phyloP scores from a whole-genome alignment of 192 early-diverging fungal genomes.

The Coemansia guatemalensis region DNA sequence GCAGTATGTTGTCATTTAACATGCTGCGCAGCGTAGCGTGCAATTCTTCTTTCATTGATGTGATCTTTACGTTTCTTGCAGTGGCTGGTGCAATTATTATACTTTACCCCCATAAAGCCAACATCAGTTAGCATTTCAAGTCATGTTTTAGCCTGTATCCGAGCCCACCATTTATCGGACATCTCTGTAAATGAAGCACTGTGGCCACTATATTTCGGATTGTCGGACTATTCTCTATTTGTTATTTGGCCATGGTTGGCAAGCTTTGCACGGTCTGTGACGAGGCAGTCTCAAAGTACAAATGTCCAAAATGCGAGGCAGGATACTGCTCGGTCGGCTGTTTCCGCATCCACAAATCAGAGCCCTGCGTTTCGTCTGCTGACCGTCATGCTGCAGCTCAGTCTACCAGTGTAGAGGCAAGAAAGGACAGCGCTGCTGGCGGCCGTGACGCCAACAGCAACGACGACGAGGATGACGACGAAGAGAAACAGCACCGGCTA shows the following conservation, averaged over 20 bases:
- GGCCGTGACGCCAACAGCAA: not conserved
- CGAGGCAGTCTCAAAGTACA: slow-evolving; percentile 44
- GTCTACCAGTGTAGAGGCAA: not conserved
- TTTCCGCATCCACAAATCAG: slow-evolving; percentile 40
- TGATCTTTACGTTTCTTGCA: not conserved
- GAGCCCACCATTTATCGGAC: not conserved
- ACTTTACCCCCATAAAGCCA: slow-evolving; percentile 19
- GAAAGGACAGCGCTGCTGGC: not conserved
- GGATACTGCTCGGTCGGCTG: slow-evolving; percentile 52
- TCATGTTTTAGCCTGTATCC: not conserved
- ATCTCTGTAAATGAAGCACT: not conserved
- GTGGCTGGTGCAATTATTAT: not conserved
- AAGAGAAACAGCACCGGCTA: slow-evolving; percentile 36
- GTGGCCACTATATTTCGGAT: not conserved
- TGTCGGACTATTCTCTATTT: not conserved
- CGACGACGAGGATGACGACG: slow-evolving; percentile 23
- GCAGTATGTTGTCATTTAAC: slow-evolving; percentile 79
- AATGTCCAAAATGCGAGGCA: slow-evolving; percentile 37
- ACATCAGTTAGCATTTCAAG: not conserved
- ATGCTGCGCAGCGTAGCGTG: not conserved
- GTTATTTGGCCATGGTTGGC: slow-evolving; percentile 4
- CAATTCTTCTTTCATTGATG: not conserved
- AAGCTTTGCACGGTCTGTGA: slow-evolving; percentile 39
- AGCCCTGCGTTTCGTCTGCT: slow-evolving; percentile 23
- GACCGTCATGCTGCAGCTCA: not conserved